phyloP scores from a whole-genome alignment of 2,329 filamentous ascomycete species.

The Colletotrichum falcatum region DNA sequence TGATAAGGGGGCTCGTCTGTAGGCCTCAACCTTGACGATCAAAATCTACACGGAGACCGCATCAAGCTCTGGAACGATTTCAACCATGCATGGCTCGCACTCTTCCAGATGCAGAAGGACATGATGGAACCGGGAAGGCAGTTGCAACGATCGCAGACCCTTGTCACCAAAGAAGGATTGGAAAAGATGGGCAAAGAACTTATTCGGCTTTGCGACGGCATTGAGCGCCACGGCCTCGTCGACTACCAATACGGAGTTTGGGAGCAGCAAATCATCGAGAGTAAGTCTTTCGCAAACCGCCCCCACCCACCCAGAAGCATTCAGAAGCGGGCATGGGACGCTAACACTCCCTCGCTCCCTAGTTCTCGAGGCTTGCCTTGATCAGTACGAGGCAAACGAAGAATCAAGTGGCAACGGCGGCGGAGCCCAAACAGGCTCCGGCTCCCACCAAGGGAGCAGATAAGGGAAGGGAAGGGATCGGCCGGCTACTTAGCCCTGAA shows the following conservation, averaged over 20 bases:
- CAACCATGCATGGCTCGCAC: conserved; percentile 89
- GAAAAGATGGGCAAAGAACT: conserved; percentile 86
- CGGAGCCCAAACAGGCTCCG: conserved; percentile 31
- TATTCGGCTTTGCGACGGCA: conserved; percentile 82
- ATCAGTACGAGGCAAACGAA: conserved; percentile 58
- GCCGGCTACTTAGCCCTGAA: conserved; percentile 5
- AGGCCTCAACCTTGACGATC: conserved; percentile 90
- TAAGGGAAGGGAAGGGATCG: conserved; percentile 13
- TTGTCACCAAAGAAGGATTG: conserved; percentile 77
- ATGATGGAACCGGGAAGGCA: conserved; percentile 71
- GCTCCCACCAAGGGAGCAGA: conserved; percentile 37
- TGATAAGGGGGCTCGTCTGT: conserved; percentile 35
- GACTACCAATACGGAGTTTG: conserved; percentile 98
- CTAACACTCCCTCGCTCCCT: conserved; percentile 20
- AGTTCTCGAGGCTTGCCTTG: conserved; percentile 56
- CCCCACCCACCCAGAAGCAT: neutral
- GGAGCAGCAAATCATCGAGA: conserved; percentile 89
- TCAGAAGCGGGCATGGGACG: neutral
- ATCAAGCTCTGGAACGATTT: conserved; percentile 93
- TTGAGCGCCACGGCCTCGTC: conserved; percentile 93
- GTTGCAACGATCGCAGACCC: conserved; percentile 66
- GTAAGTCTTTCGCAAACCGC: conserved; percentile 64
- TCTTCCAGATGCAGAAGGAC: conserved; percentile 87
- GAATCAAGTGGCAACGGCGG: conserved; percentile 50
- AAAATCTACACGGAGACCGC: conserved; percentile 78